Evolutionary conservation across 2,329 filamentous ascomycete species (phyloP), one percentile per base, ranked within the genome.

Genomic region (Parafenestella ontariensis): DNA sequence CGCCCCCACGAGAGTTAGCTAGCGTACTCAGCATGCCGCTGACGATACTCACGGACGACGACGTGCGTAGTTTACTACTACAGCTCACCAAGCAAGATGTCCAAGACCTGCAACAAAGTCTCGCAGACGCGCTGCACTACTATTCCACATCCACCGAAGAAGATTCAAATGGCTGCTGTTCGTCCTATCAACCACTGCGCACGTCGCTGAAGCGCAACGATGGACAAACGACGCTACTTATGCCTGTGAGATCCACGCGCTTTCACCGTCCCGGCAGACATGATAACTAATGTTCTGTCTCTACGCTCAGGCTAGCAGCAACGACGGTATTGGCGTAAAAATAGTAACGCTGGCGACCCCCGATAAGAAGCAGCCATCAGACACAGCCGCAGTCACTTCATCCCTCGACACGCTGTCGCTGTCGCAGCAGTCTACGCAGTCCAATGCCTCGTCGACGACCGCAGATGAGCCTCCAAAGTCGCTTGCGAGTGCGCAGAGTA

Each of bases 151-250:
- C 84, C 3, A 83, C 81, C 21, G 85, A 88, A 50, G 80, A 83
- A 33, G 77, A 84, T 31, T 74, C 69, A 3, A 80, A 81, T 62
- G 82, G 82, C 31, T 87, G 84, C 62, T 83, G 82, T 49, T 82
- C 84, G 1, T 79, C 80, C 9, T 87, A 85, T 57, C 87, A 90
- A 56, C 87, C 87, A 0, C 81, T 83, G 52, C 80, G 86, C 36
- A 88, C 85, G 1, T 78, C 82, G 1, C 81, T 89, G 47, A 84
- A 83, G 47, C 82, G 84, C 11, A 82, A 82, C 46, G 82, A 87
- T 79, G 86, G 86, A 3, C 81, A 82, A 28, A 86, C 83, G 1
- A 88, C 85, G 3, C 76, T 89, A 9, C 88, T 89, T 74, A 88
- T 89, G 85, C 87, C 88, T 2, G 86, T 86, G 11, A 86, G 81